Conservation (phyloP, 1,284 basidiomycete species). For the Bondarzewia mesenterica region DNA sequence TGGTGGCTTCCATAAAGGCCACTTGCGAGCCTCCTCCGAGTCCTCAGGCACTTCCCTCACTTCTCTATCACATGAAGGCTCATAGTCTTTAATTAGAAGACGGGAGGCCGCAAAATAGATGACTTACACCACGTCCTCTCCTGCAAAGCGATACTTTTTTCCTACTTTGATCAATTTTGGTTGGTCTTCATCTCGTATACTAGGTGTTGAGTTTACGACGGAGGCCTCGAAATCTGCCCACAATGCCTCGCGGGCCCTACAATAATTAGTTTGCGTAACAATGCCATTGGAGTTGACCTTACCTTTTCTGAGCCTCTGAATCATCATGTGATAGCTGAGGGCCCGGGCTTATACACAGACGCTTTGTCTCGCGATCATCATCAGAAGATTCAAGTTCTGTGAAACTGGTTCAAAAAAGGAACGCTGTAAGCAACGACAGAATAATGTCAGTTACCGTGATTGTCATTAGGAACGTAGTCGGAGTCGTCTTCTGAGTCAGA, state of each 20-base stretch:
- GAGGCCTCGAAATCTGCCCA: slow-evolving; percentile 60
- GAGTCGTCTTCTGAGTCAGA: slow-evolving; percentile 60
- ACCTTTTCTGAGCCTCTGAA: too few relatives aligned
- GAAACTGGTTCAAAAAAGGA: background rate
- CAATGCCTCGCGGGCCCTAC: slow-evolving; percentile 40
- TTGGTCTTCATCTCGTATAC: slow-evolving; percentile 15
- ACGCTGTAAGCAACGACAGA: background rate
- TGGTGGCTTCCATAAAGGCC: slow-evolving; percentile 46
- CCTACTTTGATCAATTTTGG: slow-evolving; percentile 51
- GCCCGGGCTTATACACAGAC: slow-evolving; percentile 16
- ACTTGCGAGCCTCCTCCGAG: slow-evolving; percentile 66
- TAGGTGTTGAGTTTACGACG: slow-evolving; percentile 16
- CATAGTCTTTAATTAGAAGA: too few relatives aligned
- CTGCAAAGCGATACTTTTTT: slow-evolving; percentile 64
- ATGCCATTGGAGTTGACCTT: too few relatives aligned
- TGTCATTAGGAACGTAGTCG: slow-evolving; percentile 58
- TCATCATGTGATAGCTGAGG: too few relatives aligned
- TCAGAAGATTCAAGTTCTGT: slow-evolving; percentile 32
- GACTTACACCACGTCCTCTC: slow-evolving; percentile 62
- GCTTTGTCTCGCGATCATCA: slow-evolving; percentile 23
- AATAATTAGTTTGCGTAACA: too few relatives aligned
- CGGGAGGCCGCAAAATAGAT: background rate
- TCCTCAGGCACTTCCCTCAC: slow-evolving; percentile 62
- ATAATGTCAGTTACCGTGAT: slow-evolving; percentile 26
- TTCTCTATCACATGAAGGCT: slow-evolving; percentile 38